Conservation (phyloP, 2,329 filamentous ascomycete genomes). For the Stachybotrys elegans region DNA sequence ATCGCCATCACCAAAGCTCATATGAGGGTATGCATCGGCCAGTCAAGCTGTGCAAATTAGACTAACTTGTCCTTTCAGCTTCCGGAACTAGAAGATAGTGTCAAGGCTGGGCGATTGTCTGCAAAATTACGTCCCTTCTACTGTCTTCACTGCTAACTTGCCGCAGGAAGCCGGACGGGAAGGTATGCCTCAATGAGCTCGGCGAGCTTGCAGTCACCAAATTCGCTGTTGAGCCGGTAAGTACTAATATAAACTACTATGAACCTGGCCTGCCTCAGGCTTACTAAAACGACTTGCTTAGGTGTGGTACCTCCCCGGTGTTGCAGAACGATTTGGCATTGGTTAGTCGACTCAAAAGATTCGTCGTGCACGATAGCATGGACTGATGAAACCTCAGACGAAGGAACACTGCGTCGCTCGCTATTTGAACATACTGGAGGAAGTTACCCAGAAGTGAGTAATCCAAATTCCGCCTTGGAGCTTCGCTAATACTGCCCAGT, state of each 20-base stretch:
- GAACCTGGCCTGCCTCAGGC: not conserved
- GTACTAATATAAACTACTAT: slow-evolving; percentile 23
- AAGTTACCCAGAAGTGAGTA: slow-evolving; percentile 75
- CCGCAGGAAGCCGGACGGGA: slow-evolving; percentile 65
- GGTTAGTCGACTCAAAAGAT: slow-evolving; percentile 37
- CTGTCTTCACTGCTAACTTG: slow-evolving; percentile 10
- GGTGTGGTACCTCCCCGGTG: slow-evolving; percentile 78
- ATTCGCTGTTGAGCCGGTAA: slow-evolving; percentile 88
- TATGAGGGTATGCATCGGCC: slow-evolving; percentile 60
- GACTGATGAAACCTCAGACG: slow-evolving; percentile 50
- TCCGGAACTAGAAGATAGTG: slow-evolving; percentile 89
- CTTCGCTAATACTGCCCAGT: slow-evolving; percentile 30
- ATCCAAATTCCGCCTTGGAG: not conserved
- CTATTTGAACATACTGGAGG: slow-evolving; percentile 95
- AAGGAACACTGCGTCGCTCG: slow-evolving; percentile 77
- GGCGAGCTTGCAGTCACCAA: slow-evolving; percentile 94
- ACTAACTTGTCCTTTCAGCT: slow-evolving; percentile 39
- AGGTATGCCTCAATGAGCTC: slow-evolving; percentile 78
- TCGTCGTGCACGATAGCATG: not conserved
- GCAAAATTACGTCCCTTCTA: not conserved
- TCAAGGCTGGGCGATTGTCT: slow-evolving; percentile 69
- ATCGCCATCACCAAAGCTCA: slow-evolving; percentile 90
- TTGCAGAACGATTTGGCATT: slow-evolving; percentile 90
- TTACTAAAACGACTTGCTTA: slow-evolving; percentile 13
- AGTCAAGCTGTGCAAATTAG: not conserved